Conservation (phyloP, 106 monocot genomes). For the Chionographis japonica region DNA sequence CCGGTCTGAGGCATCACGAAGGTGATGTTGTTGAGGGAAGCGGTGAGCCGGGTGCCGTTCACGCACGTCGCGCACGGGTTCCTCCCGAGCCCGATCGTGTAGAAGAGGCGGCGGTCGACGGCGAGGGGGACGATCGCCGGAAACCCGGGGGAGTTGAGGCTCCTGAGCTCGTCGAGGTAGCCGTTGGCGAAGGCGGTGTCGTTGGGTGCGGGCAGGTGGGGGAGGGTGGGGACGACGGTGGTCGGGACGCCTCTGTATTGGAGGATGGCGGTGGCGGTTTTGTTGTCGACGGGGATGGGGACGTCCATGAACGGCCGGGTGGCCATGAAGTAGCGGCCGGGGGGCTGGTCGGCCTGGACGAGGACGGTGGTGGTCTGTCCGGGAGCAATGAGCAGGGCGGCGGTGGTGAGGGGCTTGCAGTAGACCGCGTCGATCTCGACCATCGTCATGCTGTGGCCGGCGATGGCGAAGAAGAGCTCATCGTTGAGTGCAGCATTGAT, state of each 20-base stretch:
- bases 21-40: constrained; percentile 43
- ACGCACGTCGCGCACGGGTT: constrained; percentile 30
- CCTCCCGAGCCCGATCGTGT: constrained; percentile 29
- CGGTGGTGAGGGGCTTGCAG: constrained; percentile 35
- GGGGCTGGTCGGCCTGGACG: constrained; percentile 11
- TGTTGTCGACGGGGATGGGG: constrained; percentile 35
- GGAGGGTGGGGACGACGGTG: constrained; percentile 19
- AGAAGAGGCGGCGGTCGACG: constrained; percentile 38
- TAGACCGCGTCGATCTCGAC: constrained; percentile 49
- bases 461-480: constrained; percentile 43
- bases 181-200: constrained; percentile 14
- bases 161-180: constrained; percentile 24
- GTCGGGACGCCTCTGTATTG: constrained; percentile 39
- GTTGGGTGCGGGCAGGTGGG: constrained; percentile 19
- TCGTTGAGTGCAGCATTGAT: constrained; percentile 45
- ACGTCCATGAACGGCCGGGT: constrained; percentile 26
- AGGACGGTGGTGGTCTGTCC: constrained; percentile 46
- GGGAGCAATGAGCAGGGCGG: constrained; percentile 17
- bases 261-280: constrained; percentile 38
- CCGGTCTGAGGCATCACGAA: constrained; percentile 34
- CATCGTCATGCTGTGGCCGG: constrained; percentile 37
- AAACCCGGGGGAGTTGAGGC: constrained; percentile 23
- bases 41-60: constrained; percentile 30
- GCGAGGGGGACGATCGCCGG: constrained; percentile 30
- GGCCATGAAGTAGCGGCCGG: constrained; percentile 37